phyloP scores from a whole-genome alignment of 805 yeast species.

The Tetrapisispora arboricola region DNA sequence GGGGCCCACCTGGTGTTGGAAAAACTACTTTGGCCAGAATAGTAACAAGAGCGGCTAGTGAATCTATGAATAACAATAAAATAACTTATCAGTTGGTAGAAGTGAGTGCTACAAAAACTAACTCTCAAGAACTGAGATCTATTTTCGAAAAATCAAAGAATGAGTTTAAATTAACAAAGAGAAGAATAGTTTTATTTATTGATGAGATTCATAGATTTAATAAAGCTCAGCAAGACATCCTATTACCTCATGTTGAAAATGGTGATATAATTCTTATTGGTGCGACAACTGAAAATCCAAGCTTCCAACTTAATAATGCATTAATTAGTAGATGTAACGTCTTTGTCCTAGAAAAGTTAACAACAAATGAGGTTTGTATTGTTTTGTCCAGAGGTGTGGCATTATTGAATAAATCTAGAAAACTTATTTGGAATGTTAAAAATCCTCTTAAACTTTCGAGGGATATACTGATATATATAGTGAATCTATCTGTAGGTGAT shows the following conservation, averaged over 20 bases:
- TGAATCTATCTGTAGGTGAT: conserved; percentile 76
- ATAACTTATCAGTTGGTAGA: conserved; percentile 49
- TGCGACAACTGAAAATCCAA: conserved; percentile 96
- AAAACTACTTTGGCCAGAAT: conserved; percentile 79
- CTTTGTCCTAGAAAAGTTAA: conserved; percentile 52
- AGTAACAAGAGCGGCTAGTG: conserved; percentile 23
- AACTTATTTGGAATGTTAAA: conserved; percentile 33
- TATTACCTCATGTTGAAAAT: conserved; percentile 73
- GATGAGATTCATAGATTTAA: conserved; percentile 91
- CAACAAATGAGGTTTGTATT: conserved; percentile 36
- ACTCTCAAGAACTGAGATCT: conserved; percentile 46
- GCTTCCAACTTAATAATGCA: conserved; percentile 72
- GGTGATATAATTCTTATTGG: conserved; percentile 81
- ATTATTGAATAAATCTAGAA: conserved; percentile 49
- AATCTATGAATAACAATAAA: not conserved
- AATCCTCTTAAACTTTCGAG: conserved; percentile 40
- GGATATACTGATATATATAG: conserved; percentile 55
- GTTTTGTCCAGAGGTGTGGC: conserved; percentile 52
- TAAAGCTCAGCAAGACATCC: conserved; percentile 77
- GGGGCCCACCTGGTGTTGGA: conserved; percentile 95
- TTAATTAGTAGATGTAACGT: conserved; percentile 76
- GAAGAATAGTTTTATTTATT: conserved; percentile 64
- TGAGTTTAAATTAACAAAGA: conserved; percentile 32
- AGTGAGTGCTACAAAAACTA: conserved; percentile 70
- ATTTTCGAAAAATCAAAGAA: conserved; percentile 38